phyloP scores from a whole-genome alignment of 2,329 filamentous ascomycete species.

The Fusarium subglutinans region DNA sequence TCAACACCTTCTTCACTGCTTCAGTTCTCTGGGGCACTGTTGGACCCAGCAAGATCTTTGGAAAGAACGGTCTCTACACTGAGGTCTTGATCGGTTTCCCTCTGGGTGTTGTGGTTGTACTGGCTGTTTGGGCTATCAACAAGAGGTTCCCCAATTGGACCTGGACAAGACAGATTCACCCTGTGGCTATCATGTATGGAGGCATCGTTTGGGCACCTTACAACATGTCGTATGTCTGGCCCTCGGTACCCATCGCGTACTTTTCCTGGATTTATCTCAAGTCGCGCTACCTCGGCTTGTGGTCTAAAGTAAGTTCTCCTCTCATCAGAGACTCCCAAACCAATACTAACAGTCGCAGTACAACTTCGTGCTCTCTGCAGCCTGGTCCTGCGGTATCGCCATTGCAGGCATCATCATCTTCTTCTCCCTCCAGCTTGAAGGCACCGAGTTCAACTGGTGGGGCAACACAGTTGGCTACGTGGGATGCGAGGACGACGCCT shows the following conservation, averaged over 20 bases:
- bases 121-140: conserved; percentile 52
- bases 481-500: conserved; percentile 55
- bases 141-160: conserved; percentile 54
- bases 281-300: conserved; percentile 58
- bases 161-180: conserved; percentile 57
- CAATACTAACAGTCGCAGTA: conserved; percentile 48
- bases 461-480: conserved; percentile 54
- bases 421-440: conserved; percentile 60
- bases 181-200: conserved; percentile 59
- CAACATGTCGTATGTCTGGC: conserved; percentile 62
- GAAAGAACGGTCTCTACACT: conserved; percentile 58
- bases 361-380: conserved; percentile 63
- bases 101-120: conserved; percentile 56
- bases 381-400: conserved; percentile 60
- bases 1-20: conserved; percentile 66
- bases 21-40: conserved; percentile 65
- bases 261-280: conserved; percentile 63
- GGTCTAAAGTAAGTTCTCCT: conserved; percentile 56
- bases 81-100: conserved; percentile 61
- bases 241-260: conserved; percentile 61
- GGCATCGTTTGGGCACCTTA: conserved; percentile 59
- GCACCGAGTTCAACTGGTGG: conserved; percentile 58
- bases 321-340: too few species aligned
- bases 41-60: conserved; percentile 61
- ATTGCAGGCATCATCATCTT: conserved; percentile 63